Evolutionary conservation across 495 filamentous ascomycete species (phyloP).

Genomic region (Lepraria neglecta): DNA sequence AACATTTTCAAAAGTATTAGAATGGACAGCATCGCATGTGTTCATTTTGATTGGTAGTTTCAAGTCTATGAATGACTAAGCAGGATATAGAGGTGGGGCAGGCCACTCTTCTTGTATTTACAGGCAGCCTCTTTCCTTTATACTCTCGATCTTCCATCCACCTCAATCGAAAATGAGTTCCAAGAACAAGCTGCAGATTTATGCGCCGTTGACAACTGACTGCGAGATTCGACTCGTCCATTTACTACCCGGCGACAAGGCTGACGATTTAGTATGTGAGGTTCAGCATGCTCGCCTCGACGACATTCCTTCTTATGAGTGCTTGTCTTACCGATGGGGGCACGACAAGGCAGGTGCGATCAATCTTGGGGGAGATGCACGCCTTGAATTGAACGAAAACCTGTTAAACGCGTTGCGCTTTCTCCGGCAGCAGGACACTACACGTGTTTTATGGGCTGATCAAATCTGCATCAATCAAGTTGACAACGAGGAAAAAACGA

Average conservation of each 20-base stretch:
- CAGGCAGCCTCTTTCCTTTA: no score
- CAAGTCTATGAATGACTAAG: no score
- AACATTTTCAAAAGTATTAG: no score
- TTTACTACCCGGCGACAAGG: not conserved
- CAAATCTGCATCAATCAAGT: constrained; percentile 25
- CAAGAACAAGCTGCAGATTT: no score
- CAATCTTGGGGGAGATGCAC: not conserved
- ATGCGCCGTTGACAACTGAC: not conserved
- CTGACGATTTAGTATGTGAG: not conserved
- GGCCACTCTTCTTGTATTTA: no score
- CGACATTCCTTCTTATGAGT: not conserved
- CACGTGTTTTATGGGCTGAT: constrained; percentile 26
- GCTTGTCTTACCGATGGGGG: not conserved
- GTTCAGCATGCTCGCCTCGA: not conserved
- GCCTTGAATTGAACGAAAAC: not conserved
- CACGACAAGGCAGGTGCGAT: not conserved
- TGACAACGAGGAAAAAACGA: constrained; percentile 15
- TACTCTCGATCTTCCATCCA: no score
- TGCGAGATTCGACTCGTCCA: constrained; percentile 1
- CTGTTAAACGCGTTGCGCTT: not conserved
- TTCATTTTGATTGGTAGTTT: no score
- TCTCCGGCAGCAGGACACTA: not conserved
- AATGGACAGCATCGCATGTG: no score
- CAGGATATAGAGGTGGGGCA: no score
- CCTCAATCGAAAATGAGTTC: no score